Evolutionary conservation across 2,329 filamentous ascomycete species (phyloP).

Genomic region (Phialemonium atrogriseum): DNA sequence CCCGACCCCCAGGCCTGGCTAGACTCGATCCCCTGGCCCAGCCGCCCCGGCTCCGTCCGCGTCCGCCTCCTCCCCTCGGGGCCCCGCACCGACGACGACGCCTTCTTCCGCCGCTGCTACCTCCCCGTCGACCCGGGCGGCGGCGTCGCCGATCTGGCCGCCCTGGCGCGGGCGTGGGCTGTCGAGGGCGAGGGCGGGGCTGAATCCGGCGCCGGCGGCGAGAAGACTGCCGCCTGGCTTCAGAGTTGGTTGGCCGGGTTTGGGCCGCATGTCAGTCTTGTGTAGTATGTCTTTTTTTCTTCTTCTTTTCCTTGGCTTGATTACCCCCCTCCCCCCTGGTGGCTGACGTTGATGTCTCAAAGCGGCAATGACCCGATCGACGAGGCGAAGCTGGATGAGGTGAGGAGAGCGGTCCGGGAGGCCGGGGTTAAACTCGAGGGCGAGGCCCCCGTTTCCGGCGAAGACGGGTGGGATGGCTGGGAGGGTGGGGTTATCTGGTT

Average conservation of each 20-base stretch:
- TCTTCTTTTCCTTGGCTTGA: neutral
- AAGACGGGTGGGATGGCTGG: constrained; percentile 16
- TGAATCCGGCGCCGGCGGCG: too few species aligned
- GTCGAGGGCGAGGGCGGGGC: constrained; percentile 13
- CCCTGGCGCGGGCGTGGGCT: constrained; percentile 17
- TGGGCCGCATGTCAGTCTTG: constrained; percentile 23
- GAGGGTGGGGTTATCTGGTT: constrained; percentile 22
- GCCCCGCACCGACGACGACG: constrained; percentile 17
- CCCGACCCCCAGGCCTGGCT: constrained; percentile 19
- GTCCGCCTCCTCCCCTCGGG: too few species aligned
- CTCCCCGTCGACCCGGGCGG: constrained; percentile 13
- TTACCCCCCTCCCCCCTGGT: neutral
- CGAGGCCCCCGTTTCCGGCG: neutral
- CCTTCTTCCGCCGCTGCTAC: constrained; percentile 21
- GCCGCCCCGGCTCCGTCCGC: too few species aligned
- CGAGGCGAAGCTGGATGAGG: constrained; percentile 13
- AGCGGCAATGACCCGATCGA: constrained; percentile 18
- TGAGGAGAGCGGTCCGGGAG: constrained; percentile 14
- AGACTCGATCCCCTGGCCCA: constrained; percentile 14
- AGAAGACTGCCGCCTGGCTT: constrained; percentile 17
- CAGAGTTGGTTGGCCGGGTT: constrained; percentile 16
- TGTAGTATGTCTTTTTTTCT: constrained; percentile 18
- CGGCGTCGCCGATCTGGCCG: constrained; percentile 14
- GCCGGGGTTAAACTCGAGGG: constrained; percentile 13
- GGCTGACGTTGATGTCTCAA: neutral